Evolutionary conservation across 2,329 filamentous ascomycete species (phyloP).

Genomic region (Sarocladiaceae sp.): DNA sequence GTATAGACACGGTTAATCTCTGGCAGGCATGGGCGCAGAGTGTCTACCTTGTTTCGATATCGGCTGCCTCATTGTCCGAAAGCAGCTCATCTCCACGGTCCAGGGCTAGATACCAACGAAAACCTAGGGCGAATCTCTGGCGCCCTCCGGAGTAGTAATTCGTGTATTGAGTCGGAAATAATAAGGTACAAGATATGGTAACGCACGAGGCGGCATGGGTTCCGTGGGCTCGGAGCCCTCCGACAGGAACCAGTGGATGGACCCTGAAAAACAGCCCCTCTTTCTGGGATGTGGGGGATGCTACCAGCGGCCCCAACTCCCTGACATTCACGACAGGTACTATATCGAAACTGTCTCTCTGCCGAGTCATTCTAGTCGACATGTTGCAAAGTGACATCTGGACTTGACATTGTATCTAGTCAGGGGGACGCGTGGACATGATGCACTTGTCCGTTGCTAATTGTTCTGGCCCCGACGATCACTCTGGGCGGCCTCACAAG

Average conservation of each 20-base stretch:
- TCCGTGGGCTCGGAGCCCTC: not conserved
- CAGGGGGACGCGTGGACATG: slow-evolving; percentile 7
- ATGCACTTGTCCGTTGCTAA: not conserved
- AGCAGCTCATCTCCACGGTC: not conserved
- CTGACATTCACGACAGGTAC: not conserved
- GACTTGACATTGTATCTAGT: no score
- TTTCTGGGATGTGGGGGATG: not conserved
- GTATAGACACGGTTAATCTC: not conserved
- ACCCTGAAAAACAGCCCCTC: not conserved
- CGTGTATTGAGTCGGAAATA: no score
- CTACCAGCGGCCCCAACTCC: not conserved
- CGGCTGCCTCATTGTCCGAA: not conserved
- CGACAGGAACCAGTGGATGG: not conserved
- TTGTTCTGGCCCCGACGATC: slow-evolving; percentile 6
- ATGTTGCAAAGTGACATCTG: no score
- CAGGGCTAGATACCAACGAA: not conserved
- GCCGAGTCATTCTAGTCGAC: no score
- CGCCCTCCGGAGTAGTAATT: no score
- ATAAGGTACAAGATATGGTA: no score
- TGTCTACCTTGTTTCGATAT: not conserved
- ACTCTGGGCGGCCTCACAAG: slow-evolving; percentile 5
- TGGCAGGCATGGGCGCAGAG: not conserved
- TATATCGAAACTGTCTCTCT: not conserved
- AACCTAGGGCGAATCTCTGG: no score
- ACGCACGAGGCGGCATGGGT: not conserved